Evolutionary conservation across 208 protist species (phyloP).

Genomic region (Phytomonas sp.): DNA sequence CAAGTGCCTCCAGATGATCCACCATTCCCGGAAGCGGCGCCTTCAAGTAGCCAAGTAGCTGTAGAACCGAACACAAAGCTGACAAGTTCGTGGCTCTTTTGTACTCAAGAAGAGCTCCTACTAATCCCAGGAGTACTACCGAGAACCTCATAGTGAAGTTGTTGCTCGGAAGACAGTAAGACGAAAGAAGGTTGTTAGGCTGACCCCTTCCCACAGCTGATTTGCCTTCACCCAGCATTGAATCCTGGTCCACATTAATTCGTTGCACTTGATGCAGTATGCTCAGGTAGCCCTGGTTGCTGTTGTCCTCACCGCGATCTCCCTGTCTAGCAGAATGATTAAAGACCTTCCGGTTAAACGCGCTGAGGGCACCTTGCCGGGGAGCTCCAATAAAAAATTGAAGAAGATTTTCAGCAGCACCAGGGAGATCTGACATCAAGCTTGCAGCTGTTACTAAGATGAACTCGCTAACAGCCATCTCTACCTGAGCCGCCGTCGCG

Average conservation of each 20-base stretch:
- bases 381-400: not conserved
- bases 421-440: not conserved
- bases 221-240: not conserved
- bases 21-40: conserved; percentile 21
- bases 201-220: not conserved
- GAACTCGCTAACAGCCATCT: not conserved
- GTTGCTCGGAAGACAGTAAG: not conserved
- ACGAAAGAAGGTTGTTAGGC: not conserved
- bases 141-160: not conserved
- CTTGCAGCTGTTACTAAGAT: not conserved
- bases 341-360: not conserved
- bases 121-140: not conserved
- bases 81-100: not conserved
- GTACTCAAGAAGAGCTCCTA: not conserved
- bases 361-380: not conserved
- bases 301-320: not conserved
- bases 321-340: not conserved
- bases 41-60: conserved; percentile 23
- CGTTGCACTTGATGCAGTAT: not conserved
- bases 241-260: not conserved
- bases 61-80: not conserved
- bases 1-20: conserved; percentile 13
- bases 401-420: not conserved
- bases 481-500: not conserved
- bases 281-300: not conserved